Base-by-base conservation (phyloP, 1,284 basidiomycete species). In the Pseudozyma hubeiensis region DNA sequence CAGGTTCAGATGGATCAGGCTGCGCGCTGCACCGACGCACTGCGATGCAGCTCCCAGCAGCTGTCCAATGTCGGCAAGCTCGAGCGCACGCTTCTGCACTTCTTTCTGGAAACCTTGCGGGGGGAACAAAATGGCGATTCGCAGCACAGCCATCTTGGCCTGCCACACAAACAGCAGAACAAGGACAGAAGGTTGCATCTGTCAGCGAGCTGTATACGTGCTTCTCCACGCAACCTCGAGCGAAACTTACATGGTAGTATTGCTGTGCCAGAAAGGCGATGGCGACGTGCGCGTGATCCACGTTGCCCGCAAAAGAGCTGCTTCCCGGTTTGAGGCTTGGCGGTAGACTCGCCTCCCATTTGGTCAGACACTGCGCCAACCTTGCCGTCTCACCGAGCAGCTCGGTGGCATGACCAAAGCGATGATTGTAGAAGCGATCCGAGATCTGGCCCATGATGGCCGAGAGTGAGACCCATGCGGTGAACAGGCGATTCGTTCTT, bases 391-490 rank as follows among this genome's bases (percentile, higher is more conserved):
- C 48, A 34, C 48, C 40, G 24, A 58, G 41, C 56, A 58, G 16
- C 40, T 58, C 56, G 16, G 29, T 45, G 5, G 56, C 56, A 51
- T 51, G 47, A 6, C 56, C 56, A 19, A 58, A 58, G 14, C 56
- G 56, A 29, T 58, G 41, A 4, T 43, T 58, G 43, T 58, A 58
- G 46, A 58, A 58, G 7, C 49, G 47, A 19, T 58, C 56, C 13
- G 49, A 58, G 9, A 58, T 58, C 19, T 51, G 56, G n/a, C 56
- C 48, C 56, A 58, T 58, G 43, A 58, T 52, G 43, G 19, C 41
- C 5, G 56, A 40, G 13, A 58, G 48, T 19, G 56, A 51, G 48
- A 58, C 56, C 56, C 56, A 58, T 5, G 56, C 56, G 5, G 47
- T 17, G 33, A 58, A 52, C 10, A 34, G 30, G 13, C 30, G 43